Evolutionary conservation across 352 stramenopile species (phyloP).

Genomic region (Pythium myriotylum): DNA sequence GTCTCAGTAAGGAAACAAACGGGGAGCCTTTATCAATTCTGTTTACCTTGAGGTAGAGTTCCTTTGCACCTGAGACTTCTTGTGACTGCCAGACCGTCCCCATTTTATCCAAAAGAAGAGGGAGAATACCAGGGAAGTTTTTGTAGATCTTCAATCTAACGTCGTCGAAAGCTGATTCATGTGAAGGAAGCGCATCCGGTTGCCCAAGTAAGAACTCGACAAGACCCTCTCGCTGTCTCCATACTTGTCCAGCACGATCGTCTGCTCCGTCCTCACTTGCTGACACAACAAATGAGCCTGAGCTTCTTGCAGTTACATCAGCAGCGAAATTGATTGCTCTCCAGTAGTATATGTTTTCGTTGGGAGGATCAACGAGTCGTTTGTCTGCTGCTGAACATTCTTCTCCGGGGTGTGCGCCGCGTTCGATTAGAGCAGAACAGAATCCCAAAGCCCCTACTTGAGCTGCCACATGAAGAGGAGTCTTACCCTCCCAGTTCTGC

Average conservation of each 20-base stretch:
- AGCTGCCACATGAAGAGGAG: slow-evolving; percentile 52
- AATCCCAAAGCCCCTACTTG: slow-evolving; percentile 48
- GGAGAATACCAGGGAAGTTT: slow-evolving; percentile 39
- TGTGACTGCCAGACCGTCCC: slow-evolving; percentile 39
- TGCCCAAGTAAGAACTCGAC: slow-evolving; percentile 41
- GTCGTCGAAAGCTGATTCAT: slow-evolving; percentile 37
- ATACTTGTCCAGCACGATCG: slow-evolving; percentile 2
- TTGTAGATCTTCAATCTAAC: slow-evolving; percentile 45
- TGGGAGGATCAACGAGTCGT: slow-evolving; percentile 42
- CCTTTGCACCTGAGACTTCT: slow-evolving; percentile 39
- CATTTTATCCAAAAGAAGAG: slow-evolving; percentile 39
- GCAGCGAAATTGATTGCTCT: slow-evolving; percentile 54
- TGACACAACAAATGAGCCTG: neutral
- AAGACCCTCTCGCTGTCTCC: slow-evolving; percentile 35
- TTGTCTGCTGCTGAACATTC: slow-evolving; percentile 44
- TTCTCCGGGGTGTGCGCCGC: slow-evolving; percentile 38
- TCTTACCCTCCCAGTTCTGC: slow-evolving; percentile 55
- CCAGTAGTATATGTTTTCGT: slow-evolving; percentile 41
- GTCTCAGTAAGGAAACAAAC: no score
- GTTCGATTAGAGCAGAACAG: slow-evolving; percentile 43
- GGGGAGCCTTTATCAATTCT: no score
- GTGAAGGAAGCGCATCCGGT: slow-evolving; percentile 38
- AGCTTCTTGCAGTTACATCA: slow-evolving; percentile 3
- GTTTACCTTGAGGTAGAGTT: slow-evolving; percentile 30
- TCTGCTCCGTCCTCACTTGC: neutral